Evolutionary conservation across 106 monocot species (phyloP).

Genomic region (Agapanthus africanus): DNA sequence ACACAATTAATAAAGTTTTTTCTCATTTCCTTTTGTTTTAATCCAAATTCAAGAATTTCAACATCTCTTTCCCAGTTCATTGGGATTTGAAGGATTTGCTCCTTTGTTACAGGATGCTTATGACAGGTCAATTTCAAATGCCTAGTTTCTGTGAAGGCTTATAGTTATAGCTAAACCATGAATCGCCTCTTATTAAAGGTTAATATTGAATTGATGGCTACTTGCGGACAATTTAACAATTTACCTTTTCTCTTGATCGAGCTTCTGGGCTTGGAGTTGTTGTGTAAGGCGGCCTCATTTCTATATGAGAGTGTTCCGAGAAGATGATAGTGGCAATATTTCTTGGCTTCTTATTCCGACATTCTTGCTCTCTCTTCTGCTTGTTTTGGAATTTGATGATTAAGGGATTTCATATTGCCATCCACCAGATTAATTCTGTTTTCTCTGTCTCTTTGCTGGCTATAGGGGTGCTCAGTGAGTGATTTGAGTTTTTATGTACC

Average conservation of each 20-base stretch:
- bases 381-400: not conserved
- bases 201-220: not conserved
- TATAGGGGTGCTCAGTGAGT: slow-evolving; percentile 85
- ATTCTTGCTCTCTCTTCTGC: not conserved
- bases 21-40: not conserved
- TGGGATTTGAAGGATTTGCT: not conserved
- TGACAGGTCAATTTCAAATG: not conserved
- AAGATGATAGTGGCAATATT: no score
- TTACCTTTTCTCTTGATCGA: not conserved
- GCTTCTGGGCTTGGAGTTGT: no score
- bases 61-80: not conserved
- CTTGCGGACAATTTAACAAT: not conserved
- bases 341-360: not conserved
- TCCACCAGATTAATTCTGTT: not conserved
- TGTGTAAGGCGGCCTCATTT: no score
- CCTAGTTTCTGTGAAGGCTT: not conserved
- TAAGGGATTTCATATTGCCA: not conserved
- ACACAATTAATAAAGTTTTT: not conserved
- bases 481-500: slow-evolving; percentile 92
- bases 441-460: not conserved
- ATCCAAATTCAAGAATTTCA: not conserved
- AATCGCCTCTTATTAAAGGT: not conserved
- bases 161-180: not conserved
- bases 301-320: no score
- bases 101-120: not conserved